Evolutionary conservation across 176 grass and related monocot genomes (phyloP).

Genomic region (Alloteropsis semialata): DNA sequence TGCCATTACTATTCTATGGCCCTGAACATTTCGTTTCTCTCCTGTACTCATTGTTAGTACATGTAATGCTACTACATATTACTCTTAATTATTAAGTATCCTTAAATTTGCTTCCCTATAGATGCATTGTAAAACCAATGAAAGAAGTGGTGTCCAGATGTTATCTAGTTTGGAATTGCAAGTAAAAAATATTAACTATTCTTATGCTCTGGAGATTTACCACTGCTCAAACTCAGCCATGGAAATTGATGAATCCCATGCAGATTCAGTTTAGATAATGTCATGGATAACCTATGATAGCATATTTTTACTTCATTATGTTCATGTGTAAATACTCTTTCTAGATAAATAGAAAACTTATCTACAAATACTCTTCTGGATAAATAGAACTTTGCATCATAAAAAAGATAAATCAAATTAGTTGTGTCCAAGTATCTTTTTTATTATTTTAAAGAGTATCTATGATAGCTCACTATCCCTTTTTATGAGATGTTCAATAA

Average conservation of each 20-base stretch:
- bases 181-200: neutral
- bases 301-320: neutral
- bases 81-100: neutral
- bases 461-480: neutral
- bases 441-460: neutral
- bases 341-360: neutral
- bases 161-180: neutral
- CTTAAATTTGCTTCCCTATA: neutral
- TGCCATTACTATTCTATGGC: neutral
- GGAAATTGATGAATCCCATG: neutral
- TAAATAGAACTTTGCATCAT: neutral
- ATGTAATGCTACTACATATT: no score
- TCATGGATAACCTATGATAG: neutral
- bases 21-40: neutral
- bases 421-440: neutral
- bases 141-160: neutral
- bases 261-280: neutral
- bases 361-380: neutral
- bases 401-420: neutral
- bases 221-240: neutral
- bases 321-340: neutral
- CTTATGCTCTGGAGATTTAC: neutral
- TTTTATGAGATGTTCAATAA: neutral
- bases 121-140: neutral
- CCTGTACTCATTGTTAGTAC: neutral